Conservation (phyloP, 768 basidiomycete species). For the Tylopilus cervinicoccineus region DNA sequence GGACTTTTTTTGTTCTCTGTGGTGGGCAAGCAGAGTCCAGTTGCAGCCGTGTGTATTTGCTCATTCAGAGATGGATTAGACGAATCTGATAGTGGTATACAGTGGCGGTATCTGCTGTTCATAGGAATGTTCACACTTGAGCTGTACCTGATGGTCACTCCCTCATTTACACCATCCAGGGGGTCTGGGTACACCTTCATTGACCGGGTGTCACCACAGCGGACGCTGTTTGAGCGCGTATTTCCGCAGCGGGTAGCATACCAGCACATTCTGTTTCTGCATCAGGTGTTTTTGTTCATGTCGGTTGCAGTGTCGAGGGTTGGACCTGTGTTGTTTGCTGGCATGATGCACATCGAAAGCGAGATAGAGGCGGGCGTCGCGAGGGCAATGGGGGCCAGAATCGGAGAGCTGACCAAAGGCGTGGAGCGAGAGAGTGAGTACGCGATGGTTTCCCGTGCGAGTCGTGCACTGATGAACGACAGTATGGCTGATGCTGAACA, state of each 20-base stretch:
- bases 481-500: constrained; percentile 53
- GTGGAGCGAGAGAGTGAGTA: constrained; percentile 55
- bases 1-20: constrained; percentile 60
- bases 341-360: constrained; percentile 24
- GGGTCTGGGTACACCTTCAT: constrained; percentile 22
- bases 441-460: too few species aligned
- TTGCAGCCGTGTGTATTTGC: constrained; percentile 58
- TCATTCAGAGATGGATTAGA: constrained; percentile 4
- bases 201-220: constrained; percentile 11
- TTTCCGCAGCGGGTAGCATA: constrained; percentile 68
- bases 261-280: constrained; percentile 76
- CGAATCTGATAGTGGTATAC: constrained; percentile 13
- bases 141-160: constrained; percentile 59
- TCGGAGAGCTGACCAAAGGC: constrained; percentile 38
- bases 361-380: constrained; percentile 18
- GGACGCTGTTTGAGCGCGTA: constrained; percentile 34
- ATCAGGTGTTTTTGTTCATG: constrained; percentile 71
- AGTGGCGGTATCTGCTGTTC: constrained; percentile 85
- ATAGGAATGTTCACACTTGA: constrained; percentile 58
- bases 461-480: constrained; percentile 1
- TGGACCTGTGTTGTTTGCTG: constrained; percentile 61
- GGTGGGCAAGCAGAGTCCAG: constrained; percentile 53
- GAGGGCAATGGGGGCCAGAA: constrained; percentile 41
- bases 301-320: constrained; percentile 71
- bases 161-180: constrained; percentile 13